Conservation (phyloP, 1,284 basidiomycete species). For the Flammula alnicola region DNA sequence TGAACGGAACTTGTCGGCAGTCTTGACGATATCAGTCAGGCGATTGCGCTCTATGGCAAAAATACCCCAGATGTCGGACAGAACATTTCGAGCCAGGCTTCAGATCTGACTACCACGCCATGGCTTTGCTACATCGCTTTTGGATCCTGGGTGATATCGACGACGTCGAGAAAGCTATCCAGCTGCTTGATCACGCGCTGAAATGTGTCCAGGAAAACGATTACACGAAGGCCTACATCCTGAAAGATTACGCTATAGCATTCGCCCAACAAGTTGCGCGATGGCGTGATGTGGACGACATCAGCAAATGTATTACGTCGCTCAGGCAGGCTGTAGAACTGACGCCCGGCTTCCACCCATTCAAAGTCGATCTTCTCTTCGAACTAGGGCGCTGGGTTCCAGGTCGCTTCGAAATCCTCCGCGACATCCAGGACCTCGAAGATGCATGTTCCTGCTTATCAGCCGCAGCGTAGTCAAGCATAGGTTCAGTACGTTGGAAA, state of each 20-base stretch:
- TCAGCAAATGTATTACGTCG: neutral
- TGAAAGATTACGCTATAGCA: neutral
- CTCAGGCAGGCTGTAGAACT: neutral
- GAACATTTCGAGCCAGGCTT: neutral
- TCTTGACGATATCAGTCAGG: neutral
- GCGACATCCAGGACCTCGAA: conserved; percentile 1
- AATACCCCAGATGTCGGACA: neutral
- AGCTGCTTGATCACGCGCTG: neutral
- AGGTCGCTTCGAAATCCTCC: neutral
- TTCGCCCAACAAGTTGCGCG: neutral
- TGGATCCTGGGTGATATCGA: neutral
- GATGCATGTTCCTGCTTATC: neutral
- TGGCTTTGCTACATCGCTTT: neutral
- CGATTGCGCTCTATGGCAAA: neutral
- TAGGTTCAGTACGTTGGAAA: neutral
- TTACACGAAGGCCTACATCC: neutral
- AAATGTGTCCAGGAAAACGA: neutral
- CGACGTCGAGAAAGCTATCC: neutral
- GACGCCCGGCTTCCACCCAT: neutral
- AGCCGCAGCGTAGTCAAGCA: neutral
- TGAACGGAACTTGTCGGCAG: neutral
- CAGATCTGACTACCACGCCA: neutral
- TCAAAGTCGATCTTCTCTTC: neutral
- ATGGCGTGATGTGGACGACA: neutral
- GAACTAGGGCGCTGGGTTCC: conserved; percentile 5